Base-by-base conservation (phyloP, 305 asterid genomes). In the Solanum hybrid region DNA sequence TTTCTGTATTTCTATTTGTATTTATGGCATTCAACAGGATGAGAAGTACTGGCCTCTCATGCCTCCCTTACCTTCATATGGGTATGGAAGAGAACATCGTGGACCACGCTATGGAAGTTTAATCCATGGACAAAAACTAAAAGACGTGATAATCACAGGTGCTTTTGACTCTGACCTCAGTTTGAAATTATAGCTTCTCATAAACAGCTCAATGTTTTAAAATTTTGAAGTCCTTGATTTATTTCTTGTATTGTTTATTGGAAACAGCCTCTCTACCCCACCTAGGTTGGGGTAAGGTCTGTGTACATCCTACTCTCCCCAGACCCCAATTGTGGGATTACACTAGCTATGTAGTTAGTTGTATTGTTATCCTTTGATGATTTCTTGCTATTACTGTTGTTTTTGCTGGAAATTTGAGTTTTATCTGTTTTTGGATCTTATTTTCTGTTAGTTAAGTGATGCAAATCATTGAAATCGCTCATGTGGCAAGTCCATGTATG, bases 21-120 rank as follows among this genome's bases (percentile, higher is more conserved):
- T 29, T 29, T 51, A 6, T 51, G 75, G 46, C 89, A 76, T 83
- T 87, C 29, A 85, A 89, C 89, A 96, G 99, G 96, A 97, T 91
- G 99, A 95, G 92, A 95, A 92, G 85, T 94, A 94, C 87, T 97
- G 99, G 99, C 96, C 98, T 89, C 98, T 97, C 86, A 88, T 97
- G 99, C 98, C 99, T 93, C 99, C 99, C n/a, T 88, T 97, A 94
- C 99, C 99, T 71, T 97, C 99, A 34, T 97, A 97, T 93, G 99
- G 99, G 69, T 91, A 93, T 46, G 99, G 99, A 74, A 95, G 99
- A 93, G 99, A 97, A 91, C 98, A 95, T 92, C 97, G 95, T 26
- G 99, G 99, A 89, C 98, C 99, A 46, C 93, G 99, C 91, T 97
- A 96, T 92, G 99, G 99, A 90, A 97, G 99, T 90, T 91, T 96